These are phyloP conservation scores for Casuarina glauca DNA, from an alignment of 306 rosid genomes.

Conservation along the genomic window DNA sequence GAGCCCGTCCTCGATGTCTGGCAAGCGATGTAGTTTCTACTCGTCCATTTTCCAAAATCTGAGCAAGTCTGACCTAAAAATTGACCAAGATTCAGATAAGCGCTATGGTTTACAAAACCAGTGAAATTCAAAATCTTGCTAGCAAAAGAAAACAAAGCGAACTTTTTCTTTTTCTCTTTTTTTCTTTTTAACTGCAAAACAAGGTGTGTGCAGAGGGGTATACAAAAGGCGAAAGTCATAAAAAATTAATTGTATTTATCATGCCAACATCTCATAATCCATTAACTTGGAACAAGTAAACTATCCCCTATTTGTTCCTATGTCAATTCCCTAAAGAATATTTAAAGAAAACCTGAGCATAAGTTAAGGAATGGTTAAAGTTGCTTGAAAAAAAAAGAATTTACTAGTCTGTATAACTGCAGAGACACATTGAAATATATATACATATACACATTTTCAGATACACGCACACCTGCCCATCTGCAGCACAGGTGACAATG, in stretches of 20 bases:
- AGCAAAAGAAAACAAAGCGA: neutral
- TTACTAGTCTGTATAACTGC: neutral
- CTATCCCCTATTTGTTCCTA: neutral
- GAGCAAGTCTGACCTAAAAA: conserved; percentile 83
- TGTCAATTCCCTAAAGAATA: neutral
- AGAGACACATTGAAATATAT: no score
- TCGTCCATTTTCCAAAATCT: conserved; percentile 50
- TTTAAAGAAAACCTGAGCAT: neutral
- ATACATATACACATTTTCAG: no score
- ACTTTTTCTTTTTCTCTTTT: neutral
- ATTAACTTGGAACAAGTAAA: neutral
- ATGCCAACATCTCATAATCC: conserved; percentile 2
- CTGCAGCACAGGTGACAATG: conserved; percentile 89
- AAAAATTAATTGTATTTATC: neutral
- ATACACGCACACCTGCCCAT: conserved; percentile 67
- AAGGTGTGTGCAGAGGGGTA: neutral
- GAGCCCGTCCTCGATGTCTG: conserved; percentile 76
- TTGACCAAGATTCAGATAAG: conserved; percentile 10
- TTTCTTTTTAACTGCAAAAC: neutral
- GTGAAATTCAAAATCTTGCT: neutral
- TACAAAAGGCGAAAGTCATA: neutral
- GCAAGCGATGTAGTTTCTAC: conserved; percentile 58
- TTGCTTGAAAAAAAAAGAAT: neutral
- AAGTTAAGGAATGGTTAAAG: neutral
- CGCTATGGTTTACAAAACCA: neutral